These are phyloP conservation scores for Neocucurbitaria cava DNA, from an alignment of 2,329 filamentous ascomycete species.

Conservation along the genomic window DNA sequence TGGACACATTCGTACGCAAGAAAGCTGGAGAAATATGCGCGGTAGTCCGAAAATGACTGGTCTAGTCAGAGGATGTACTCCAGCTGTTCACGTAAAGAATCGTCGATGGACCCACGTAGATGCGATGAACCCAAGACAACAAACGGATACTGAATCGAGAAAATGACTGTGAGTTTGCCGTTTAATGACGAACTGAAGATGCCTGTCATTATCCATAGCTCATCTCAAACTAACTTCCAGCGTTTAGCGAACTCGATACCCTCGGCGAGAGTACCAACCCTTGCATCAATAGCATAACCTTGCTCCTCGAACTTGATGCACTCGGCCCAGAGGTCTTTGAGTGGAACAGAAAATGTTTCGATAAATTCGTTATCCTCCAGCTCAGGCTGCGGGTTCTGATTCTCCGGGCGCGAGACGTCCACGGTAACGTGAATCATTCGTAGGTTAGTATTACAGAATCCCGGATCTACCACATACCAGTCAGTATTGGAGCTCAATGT, in stretches of 20 bases:
- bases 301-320: conserved; percentile 71
- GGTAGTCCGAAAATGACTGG: background rate
- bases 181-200: background rate
- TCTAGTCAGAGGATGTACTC: background rate
- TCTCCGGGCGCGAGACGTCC: conserved; percentile 72
- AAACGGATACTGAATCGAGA: background rate
- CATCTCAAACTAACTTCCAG: conserved; percentile 40
- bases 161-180: background rate
- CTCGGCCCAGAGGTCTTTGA: conserved; percentile 69
- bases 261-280: conserved; percentile 79
- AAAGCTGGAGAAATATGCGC: background rate
- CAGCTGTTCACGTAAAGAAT: background rate
- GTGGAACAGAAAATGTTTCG: conserved; percentile 74
- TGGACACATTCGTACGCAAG: background rate
- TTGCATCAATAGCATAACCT: conserved; percentile 80
- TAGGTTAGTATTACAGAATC: conserved; percentile 53
- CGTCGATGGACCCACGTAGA: background rate
- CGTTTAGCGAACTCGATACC: conserved; percentile 75
- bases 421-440: conserved; percentile 76
- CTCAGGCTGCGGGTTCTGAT: conserved; percentile 71
- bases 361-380: conserved; percentile 85
- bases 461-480: conserved; percentile 41
- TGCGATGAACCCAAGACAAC: no score
- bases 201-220: background rate
- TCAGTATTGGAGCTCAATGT: background rate